A percentile compares a stretch with the other conserved stretches of the same genome.
Conservation (phyloP, 495 filamentous ascomycete genomes). For the Penicillium lagena region DNA sequence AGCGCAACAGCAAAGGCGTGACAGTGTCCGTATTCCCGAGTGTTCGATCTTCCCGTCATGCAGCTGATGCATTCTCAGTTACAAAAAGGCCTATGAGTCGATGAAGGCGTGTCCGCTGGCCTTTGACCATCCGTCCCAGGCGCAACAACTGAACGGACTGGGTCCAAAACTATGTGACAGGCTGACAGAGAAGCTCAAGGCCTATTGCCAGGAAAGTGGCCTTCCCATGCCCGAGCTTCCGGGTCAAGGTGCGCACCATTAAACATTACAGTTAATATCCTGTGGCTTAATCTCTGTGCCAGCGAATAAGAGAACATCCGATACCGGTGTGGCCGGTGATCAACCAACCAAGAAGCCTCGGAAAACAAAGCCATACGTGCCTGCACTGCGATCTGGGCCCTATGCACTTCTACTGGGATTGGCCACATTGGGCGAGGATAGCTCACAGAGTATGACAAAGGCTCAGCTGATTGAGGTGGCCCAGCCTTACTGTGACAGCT, state of each 20-base stretch:
- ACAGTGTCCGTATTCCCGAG: constrained; percentile 39
- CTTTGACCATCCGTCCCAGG: constrained; percentile 70
- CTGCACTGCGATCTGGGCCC: constrained; percentile 61
- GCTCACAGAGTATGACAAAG: constrained; percentile 57
- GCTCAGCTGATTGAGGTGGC: constrained; percentile 61
- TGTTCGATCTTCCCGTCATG: neutral
- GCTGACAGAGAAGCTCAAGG: constrained; percentile 61
- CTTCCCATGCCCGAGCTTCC: constrained; percentile 61
- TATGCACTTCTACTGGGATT: constrained; percentile 71
- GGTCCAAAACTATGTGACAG: constrained; percentile 65
- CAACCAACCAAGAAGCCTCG: constrained; percentile 58
- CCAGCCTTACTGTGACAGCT: constrained; percentile 67
- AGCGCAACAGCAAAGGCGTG: constrained; percentile 64
- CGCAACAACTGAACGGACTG: constrained; percentile 65
- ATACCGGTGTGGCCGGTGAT: constrained; percentile 21
- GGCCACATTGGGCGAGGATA: constrained; percentile 49
- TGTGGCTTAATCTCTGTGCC: neutral
- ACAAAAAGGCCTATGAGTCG: constrained; percentile 76
- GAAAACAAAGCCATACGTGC: constrained; percentile 65
- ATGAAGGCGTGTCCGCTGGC: constrained; percentile 71
- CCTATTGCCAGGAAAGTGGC: constrained; percentile 62
- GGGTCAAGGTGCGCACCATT: constrained; percentile 24
- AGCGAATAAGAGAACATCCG: constrained; percentile 39
- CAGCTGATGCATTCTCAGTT: constrained; percentile 33
- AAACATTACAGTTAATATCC: no score